phyloP scores from a whole-genome alignment of 139 green algal genomes.

The Zygnema circumcarinatum region DNA sequence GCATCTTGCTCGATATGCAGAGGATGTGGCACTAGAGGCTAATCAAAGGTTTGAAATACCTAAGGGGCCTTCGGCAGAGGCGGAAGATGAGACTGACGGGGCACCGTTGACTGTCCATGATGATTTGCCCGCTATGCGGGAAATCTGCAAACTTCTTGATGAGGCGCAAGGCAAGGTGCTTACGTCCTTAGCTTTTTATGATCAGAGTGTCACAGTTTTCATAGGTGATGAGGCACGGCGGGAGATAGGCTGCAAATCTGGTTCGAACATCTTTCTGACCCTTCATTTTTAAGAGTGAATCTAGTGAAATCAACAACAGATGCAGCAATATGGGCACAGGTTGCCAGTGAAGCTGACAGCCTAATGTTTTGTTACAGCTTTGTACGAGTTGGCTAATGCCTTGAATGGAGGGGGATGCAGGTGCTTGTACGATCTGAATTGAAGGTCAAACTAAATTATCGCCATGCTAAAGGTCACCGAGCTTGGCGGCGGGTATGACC shows the following conservation, averaged over 20 bases:
- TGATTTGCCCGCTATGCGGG: background rate
- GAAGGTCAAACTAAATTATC: slow-evolving; percentile 43
- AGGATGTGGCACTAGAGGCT: background rate
- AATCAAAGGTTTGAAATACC: slow-evolving; percentile 13
- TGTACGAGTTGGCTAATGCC: too few relatives aligned
- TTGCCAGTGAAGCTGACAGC: too few relatives aligned
- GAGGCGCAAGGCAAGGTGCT: background rate
- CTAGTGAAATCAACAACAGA: too few relatives aligned
- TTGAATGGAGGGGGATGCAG: slow-evolving; percentile 27
- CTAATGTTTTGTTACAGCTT: too few relatives aligned
- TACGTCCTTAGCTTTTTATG: too few relatives aligned
- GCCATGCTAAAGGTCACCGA: slow-evolving; percentile 34
- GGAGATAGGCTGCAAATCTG: too few relatives aligned
- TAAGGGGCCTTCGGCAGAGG: background rate
- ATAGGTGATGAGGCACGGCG: too few relatives aligned
- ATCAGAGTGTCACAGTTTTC: too few relatives aligned
- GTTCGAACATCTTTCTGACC: too few relatives aligned
- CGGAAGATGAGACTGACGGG: background rate
- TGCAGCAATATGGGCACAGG: too few relatives aligned
- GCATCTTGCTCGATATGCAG: slow-evolving; percentile 35
- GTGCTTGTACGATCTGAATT: slow-evolving; percentile 38
- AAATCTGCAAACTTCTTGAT: background rate
- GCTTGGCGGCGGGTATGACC: slow-evolving; percentile 31
- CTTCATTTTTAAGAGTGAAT: too few relatives aligned
- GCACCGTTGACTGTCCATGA: background rate